Evolutionary conservation across 371 early-diverging fungal species (phyloP), one percentile per base, ranked within the genome.

Genomic region (Syncephalastrum monosporum): DNA sequence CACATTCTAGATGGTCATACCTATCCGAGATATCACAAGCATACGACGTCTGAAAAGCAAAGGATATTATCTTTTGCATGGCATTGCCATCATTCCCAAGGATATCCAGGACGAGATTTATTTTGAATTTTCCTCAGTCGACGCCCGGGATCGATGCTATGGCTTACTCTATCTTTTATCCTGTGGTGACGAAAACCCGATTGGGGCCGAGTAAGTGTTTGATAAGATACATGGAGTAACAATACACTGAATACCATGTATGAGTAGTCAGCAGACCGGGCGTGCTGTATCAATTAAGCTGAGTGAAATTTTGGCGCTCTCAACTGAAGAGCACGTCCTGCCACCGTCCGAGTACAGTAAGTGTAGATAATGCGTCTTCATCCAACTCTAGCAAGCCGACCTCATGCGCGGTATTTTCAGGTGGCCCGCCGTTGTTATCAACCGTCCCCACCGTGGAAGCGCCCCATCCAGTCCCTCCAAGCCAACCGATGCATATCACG

Each of bases 401-500:
- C 44, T 16, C 12, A 44, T 25, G 24, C 4, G 16, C 4, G 23
- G 4, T 47, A 47, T 4, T 3, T 45, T 5, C 45, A 63, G 64
- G 44, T 15, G 64, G 64, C n/a, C 64, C 64, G 5, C 64, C 64
- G 4, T 42, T 63, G 25, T 47, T 63, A 8, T 54, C 64, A n/a
- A 29, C 6, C 24, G 16, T 47, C 8, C 38, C 43, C 24, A 2
- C 43, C 29, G 45, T 47, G 17, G 47, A 55, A 27, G 16, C 54
- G 5, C 21, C 43, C 8, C 42, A 27, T 2, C 27, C 47, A 15
- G 47, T 45, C 10, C 41, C 50, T 16, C 74, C 79, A 4, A 64
- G 72, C 7, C 55, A 57, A 3, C 72, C 85, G 3, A 59, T 92
- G 69, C 91, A 82, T 53, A 86, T 92, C 50, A 91, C 91, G 0